Evolutionary conservation across 495 filamentous ascomycete genomes (phyloP), one percentile per base, ranked within the genome.

Genomic region (Letharia lupina): DNA sequence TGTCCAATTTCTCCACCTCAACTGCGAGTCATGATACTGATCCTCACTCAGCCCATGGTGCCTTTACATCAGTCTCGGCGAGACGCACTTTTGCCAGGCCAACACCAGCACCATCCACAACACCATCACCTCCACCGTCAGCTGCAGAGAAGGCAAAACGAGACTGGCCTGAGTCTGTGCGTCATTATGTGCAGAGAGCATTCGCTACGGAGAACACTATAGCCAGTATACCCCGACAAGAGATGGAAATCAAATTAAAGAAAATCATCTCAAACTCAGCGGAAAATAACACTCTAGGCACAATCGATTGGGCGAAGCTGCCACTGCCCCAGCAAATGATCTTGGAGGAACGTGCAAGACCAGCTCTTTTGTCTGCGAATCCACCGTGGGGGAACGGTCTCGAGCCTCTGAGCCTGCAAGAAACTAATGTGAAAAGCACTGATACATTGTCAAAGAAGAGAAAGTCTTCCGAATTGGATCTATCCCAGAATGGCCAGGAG

Each of bases 291-390:
- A 81, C 81, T 57, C 82, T 97, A 70, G 79, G 86, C 72, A 80
- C 77, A 20, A 83, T 89, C 67, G 84, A 97, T 79, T 99, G 94
- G 94, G 84, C 87, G 60, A 81, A 77, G 31, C 80, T 92, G 79
- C 88, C 89, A 20, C 77, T 98, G n/a, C 94, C 94, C 0, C 94
- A 99, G 76, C 77, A 89, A 63, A 83, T 96, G 76, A 87, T 99
- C 50, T 83, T 84, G 67, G 83, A 84, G 65, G 92, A 96, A 76
- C 86, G 88, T 67, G 62, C 67, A 67, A 78, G 77, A 67, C 73
- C 70, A 68, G 72, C 77, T 35, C 69, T 59, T 56, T 73, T 77
- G 40, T 77, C 79, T 4, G 65, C 73, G 20, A 68, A 67, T 54
- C 60, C 65, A 33, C 60, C 63, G 16, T 80, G 75, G 77, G 75